Evolutionary conservation across 192 early-diverging fungal species (phyloP).

Genomic region (Coemansia sp.): DNA sequence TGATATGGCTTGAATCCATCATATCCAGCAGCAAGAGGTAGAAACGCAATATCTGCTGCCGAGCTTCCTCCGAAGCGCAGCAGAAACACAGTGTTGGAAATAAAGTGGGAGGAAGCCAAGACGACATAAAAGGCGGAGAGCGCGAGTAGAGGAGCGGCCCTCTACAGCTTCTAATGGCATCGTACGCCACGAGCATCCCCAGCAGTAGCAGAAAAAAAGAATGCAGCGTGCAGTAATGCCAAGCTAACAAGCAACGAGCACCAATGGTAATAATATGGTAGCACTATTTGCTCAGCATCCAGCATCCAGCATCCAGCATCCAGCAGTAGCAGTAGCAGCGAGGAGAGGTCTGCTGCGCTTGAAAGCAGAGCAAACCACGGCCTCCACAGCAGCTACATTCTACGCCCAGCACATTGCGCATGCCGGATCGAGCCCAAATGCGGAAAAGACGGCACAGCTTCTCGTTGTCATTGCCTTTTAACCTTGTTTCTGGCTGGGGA

Average conservation of each 20-base stretch:
- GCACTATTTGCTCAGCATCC: background rate
- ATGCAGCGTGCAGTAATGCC: slow-evolving; percentile 7
- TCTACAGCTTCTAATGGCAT: background rate
- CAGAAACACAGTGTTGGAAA: background rate
- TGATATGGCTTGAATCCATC: background rate
- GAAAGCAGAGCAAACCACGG: background rate
- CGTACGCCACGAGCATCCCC: background rate
- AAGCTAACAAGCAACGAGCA: background rate
- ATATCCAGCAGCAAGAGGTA: background rate
- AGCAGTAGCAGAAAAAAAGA: background rate
- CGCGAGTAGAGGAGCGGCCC: too few relatives aligned
- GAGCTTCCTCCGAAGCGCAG: background rate
- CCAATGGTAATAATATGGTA: background rate
- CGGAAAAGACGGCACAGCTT: background rate
- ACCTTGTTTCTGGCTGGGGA: background rate
- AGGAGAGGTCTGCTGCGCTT: background rate
- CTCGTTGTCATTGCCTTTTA: background rate
- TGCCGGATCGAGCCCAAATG: background rate
- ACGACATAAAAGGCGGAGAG: too few relatives aligned
- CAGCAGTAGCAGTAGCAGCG: background rate
- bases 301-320: background rate
- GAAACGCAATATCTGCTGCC: background rate
- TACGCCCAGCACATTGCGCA: background rate
- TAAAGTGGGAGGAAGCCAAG: background rate
- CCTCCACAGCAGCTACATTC: background rate